A percentile compares a stretch with the other conserved stretches of the same genome.
Evolutionary conservation across 2,329 filamentous ascomycete genomes (phyloP).

Genomic region (Exophiala sp.): DNA sequence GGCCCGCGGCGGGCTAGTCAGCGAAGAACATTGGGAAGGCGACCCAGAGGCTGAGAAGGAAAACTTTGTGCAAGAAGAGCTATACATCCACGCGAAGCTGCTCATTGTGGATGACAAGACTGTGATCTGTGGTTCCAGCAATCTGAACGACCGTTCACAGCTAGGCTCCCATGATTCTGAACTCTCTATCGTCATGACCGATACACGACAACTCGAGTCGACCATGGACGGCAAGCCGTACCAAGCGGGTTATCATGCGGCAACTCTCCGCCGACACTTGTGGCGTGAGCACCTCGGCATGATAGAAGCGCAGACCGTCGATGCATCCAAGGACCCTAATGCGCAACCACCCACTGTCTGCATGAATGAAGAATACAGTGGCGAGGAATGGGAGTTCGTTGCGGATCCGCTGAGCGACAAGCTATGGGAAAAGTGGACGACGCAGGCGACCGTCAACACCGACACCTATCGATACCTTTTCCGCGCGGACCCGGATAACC

Average conservation of each 20-base stretch:
- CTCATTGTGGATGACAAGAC: slow-evolving; percentile 72
- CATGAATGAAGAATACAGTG: slow-evolving; percentile 69
- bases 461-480: slow-evolving; percentile 75
- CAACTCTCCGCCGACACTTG: slow-evolving; percentile 74
- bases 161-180: slow-evolving; percentile 80
- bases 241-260: slow-evolving; percentile 67
- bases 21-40: slow-evolving; percentile 71
- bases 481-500: slow-evolving; percentile 82
- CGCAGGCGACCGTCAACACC: slow-evolving; percentile 69
- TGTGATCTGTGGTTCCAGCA: slow-evolving; percentile 73
- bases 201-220: slow-evolving; percentile 63
- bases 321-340: slow-evolving; percentile 64
- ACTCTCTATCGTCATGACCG: slow-evolving; percentile 83
- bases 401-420: slow-evolving; percentile 64
- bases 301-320: slow-evolving; percentile 63
- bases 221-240: slow-evolving; percentile 68
- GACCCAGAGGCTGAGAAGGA: slow-evolving; percentile 68
- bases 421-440: slow-evolving; percentile 67
- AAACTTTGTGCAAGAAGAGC: slow-evolving; percentile 79
- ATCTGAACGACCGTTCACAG: slow-evolving; percentile 67
- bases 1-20: slow-evolving; percentile 58
- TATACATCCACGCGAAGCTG: slow-evolving; percentile 91
- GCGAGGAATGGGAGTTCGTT: slow-evolving; percentile 61
- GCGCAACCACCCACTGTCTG: slow-evolving; percentile 66
- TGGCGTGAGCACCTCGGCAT: slow-evolving; percentile 90